These are phyloP conservation scores for Alisma plantagoaquatica DNA, from an alignment of 106 monocot genomes.

Conservation along the genomic window DNA sequence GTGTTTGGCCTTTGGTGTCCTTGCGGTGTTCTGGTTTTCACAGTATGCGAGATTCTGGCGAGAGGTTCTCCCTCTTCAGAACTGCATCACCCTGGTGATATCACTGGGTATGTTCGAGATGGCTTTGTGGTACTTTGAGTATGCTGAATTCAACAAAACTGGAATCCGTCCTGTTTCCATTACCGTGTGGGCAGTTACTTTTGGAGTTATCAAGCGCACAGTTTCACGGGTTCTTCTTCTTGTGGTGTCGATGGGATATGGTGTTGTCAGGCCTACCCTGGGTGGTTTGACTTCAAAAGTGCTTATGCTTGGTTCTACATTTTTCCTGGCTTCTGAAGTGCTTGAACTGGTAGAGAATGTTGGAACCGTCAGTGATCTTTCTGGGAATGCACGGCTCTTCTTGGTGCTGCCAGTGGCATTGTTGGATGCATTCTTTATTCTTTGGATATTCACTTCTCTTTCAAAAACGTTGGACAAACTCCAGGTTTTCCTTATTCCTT, in stretches of 20 bases:
- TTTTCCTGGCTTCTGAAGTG: conserved; percentile 74
- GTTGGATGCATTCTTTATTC: conserved; percentile 77
- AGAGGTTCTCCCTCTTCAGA: conserved; percentile 83
- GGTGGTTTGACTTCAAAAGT: conserved; percentile 91
- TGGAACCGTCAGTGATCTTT: conserved; percentile 70
- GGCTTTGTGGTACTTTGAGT: conserved; percentile 84
- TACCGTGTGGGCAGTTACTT: conserved; percentile 80
- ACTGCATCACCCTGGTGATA: conserved; percentile 76
- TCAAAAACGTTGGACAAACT: conserved; percentile 73
- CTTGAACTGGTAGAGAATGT: conserved; percentile 84
- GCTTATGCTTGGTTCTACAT: conserved; percentile 68
- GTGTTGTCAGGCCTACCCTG: conserved; percentile 81
- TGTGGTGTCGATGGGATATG: conserved; percentile 86
- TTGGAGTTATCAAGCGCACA: conserved; percentile 59
- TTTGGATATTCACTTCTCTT: conserved; percentile 84
- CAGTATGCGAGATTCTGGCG: conserved; percentile 83
- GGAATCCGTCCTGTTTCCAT: conserved; percentile 59
- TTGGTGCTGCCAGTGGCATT: conserved; percentile 77
- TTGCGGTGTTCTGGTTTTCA: conserved; percentile 71
- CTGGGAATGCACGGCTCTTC: conserved; percentile 76
- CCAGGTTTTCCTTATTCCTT: conserved; percentile 36
- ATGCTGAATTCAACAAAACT: conserved; percentile 64
- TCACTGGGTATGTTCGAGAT: conserved; percentile 73
- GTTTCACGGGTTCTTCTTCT: conserved; percentile 61
- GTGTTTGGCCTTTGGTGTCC: conserved; percentile 68